These are phyloP conservation scores for Perilla frutescens DNA, from an alignment of 257 asterid genomes.

Conservation along the genomic window DNA sequence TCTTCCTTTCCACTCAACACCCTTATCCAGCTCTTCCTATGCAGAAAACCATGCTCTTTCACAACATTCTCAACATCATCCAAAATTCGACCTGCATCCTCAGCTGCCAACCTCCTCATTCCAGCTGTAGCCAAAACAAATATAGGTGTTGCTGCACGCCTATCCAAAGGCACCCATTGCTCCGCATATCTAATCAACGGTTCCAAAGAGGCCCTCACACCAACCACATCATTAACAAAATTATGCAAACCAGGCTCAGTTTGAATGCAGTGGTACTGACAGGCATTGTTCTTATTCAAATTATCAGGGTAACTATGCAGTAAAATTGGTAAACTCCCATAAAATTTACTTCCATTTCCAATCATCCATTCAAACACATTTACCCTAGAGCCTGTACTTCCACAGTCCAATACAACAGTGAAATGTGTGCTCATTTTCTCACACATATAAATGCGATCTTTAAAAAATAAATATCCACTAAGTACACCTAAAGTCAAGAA, in stretches of 20 bases:
- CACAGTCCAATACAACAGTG: slow-evolving; percentile 87
- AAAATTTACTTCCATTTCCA: slow-evolving; percentile 34
- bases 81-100: slow-evolving; percentile 50
- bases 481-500: slow-evolving; percentile 44
- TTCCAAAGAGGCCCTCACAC: slow-evolving; percentile 59
- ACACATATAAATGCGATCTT: slow-evolving; percentile 28
- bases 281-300: slow-evolving; percentile 52
- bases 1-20: slow-evolving; percentile 87
- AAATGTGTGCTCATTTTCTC: slow-evolving; percentile 45
- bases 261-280: slow-evolving; percentile 81
- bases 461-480: slow-evolving; percentile 41
- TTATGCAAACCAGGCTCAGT: slow-evolving; percentile 79
- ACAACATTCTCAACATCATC: slow-evolving; percentile 54
- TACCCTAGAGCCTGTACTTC: slow-evolving; percentile 86
- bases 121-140: slow-evolving; percentile 85
- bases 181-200: slow-evolving; percentile 77
- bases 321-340: slow-evolving; percentile 59
- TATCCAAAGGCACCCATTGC: slow-evolving; percentile 60
- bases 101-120: slow-evolving; percentile 64
- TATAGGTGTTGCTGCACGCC: slow-evolving; percentile 56
- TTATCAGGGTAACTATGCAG: slow-evolving; percentile 61
- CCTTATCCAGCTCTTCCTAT: slow-evolving; percentile 63
- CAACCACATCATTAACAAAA: slow-evolving; percentile 57
- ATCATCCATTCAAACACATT: slow-evolving; percentile 69
- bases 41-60: slow-evolving; percentile 55